These are phyloP conservation scores for Gliomastix tumulicola DNA, from an alignment of 2,329 filamentous ascomycete species.

Conservation along the genomic window DNA sequence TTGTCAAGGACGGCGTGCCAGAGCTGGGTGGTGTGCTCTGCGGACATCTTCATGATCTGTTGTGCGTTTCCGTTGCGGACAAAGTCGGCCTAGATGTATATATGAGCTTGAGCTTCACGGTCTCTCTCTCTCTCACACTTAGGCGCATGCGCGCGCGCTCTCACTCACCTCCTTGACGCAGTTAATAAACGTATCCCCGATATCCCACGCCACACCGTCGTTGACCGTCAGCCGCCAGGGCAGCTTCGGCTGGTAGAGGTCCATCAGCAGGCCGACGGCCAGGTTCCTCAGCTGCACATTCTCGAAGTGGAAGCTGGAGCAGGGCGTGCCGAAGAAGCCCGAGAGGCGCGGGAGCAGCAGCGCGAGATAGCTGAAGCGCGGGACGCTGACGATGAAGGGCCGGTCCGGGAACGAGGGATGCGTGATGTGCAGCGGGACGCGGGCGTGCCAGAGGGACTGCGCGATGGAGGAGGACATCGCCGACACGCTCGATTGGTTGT, in stretches of 20 bases:
- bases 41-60: conserved; percentile 82
- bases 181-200: conserved; percentile 57
- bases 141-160: no score
- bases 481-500: no score
- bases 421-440: conserved; percentile 47
- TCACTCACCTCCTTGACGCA: conserved; percentile 52
- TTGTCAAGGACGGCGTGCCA: conserved; percentile 78
- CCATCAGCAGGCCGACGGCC: conserved; percentile 45
- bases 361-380: conserved; percentile 53
- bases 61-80: conserved; percentile 82
- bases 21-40: conserved; percentile 72
- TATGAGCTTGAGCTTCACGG: no score
- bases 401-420: conserved; percentile 37
- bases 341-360: conserved; percentile 48
- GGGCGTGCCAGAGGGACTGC: conserved; percentile 46
- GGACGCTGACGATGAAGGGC: conserved; percentile 46
- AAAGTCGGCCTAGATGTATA: conserved; percentile 76
- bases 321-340: conserved; percentile 44
- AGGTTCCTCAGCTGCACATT: conserved; percentile 46
- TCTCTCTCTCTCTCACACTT: no score
- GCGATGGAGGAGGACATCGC: conserved; percentile 25
- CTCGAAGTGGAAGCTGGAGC: conserved; percentile 54
- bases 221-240: conserved; percentile 49
- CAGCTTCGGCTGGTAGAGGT: conserved; percentile 47
- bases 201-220: conserved; percentile 51